A percentile compares a stretch with the other conserved stretches of the same genome.
Evolutionary conservation across 306 rosid species (phyloP).

Genomic region (Acacia melanoxylon): DNA sequence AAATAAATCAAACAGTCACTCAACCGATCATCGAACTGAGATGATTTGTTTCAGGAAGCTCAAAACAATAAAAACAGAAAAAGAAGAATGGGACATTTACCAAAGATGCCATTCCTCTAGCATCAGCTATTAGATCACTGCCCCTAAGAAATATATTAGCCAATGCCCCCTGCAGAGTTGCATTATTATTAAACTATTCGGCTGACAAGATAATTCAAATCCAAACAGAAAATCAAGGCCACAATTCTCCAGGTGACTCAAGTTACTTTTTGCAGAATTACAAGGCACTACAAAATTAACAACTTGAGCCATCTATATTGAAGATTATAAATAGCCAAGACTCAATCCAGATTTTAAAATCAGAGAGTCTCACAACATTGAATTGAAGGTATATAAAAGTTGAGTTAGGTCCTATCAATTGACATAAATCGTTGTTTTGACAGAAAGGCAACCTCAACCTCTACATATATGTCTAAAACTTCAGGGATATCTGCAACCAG

Average conservation of each 20-base stretch:
- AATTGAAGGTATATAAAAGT: too few relatives aligned
- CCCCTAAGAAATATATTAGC: conserved; percentile 86
- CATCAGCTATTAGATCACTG: conserved; percentile 72
- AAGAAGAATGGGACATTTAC: conserved; percentile 38
- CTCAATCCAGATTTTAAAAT: background rate
- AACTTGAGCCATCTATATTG: background rate
- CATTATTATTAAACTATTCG: conserved; percentile 2
- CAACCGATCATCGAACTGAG: background rate
- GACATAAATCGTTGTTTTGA: too few relatives aligned
- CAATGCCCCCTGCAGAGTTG: conserved; percentile 71
- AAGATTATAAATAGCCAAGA: background rate
- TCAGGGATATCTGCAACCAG: background rate
- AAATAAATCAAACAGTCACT: conserved; percentile 23
- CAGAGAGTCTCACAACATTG: too few relatives aligned
- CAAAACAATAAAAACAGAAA: background rate
- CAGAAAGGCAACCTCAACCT: too few relatives aligned
- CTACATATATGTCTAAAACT: too few relatives aligned
- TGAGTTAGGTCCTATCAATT: too few relatives aligned
- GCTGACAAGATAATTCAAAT: conserved; percentile 4
- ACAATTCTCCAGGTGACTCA: background rate
- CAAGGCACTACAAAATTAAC: background rate
- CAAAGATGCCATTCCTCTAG: conserved; percentile 92
- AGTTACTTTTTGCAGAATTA: background rate
- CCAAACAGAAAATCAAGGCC: background rate
- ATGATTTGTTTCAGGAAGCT: background rate